These are phyloP conservation scores for Aspergillus sp. DNA, from an alignment of 2,329 filamentous ascomycete species.

Conservation along the genomic window DNA sequence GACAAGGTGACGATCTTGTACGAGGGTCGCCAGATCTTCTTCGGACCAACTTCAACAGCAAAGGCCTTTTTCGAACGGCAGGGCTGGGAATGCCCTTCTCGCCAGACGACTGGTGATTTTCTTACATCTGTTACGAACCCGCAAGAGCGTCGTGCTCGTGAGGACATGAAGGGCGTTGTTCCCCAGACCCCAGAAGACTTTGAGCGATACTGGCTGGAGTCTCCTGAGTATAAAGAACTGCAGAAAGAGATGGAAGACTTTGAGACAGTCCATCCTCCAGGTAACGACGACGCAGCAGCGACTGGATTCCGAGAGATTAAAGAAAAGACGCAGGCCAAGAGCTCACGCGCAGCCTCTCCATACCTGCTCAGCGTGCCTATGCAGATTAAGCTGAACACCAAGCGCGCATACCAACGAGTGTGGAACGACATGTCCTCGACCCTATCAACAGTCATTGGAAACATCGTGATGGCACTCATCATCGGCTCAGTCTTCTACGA, in stretches of 20 bases:
- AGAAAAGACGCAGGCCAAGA: slow-evolving; percentile 37
- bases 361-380: slow-evolving; percentile 72
- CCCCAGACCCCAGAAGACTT: slow-evolving; percentile 70
- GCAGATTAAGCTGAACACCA: slow-evolving; percentile 76
- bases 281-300: slow-evolving; percentile 22
- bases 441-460: slow-evolving; percentile 62
- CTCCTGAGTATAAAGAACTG: slow-evolving; percentile 45
- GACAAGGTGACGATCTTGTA: slow-evolving; percentile 71
- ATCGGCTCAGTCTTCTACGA: slow-evolving; percentile 80
- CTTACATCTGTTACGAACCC: slow-evolving; percentile 67
- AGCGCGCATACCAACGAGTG: slow-evolving; percentile 75
- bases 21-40: slow-evolving; percentile 73
- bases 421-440: slow-evolving; percentile 72
- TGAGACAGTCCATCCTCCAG: slow-evolving; percentile 31
- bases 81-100: slow-evolving; percentile 65
- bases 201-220: slow-evolving; percentile 55
- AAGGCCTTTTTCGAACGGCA: slow-evolving; percentile 65
- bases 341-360: slow-evolving; percentile 55
- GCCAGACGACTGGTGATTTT: slow-evolving; percentile 69
- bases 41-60: slow-evolving; percentile 60
- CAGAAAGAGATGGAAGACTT: slow-evolving; percentile 42
- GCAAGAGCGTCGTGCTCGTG: slow-evolving; percentile 52
- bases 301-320: slow-evolving; percentile 36
- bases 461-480: slow-evolving; percentile 72
- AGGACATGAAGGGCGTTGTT: slow-evolving; percentile 61